Percentiles rank a stretch among this genome's conserved stretches.
Conservation (phyloP, 2,329 filamentous ascomycete species). For the Hypoxylon sp. region DNA sequence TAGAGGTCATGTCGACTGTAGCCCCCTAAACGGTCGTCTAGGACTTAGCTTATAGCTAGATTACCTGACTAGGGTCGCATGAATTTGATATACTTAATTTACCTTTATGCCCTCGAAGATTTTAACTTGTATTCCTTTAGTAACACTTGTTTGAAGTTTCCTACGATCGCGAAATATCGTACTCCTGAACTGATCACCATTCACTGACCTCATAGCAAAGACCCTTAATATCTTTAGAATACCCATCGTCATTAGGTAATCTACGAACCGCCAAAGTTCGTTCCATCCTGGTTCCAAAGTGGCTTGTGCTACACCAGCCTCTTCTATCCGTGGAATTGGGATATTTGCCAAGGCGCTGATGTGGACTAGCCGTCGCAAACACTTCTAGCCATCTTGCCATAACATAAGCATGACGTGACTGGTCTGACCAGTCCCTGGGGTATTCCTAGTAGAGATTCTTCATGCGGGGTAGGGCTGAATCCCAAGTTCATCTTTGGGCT, state of each 20-base stretch:
- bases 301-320: slow-evolving; percentile 1
- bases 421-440: not conserved
- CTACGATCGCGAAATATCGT: not conserved
- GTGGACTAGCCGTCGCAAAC: not conserved
- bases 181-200: not conserved
- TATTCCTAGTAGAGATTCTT: not conserved
- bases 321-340: not conserved
- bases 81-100: slow-evolving; percentile 30
- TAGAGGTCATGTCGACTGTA: slow-evolving; percentile 19
- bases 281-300: not conserved
- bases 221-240: not conserved
- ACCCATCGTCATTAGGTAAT: not conserved
- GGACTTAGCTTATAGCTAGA: slow-evolving; percentile 21
- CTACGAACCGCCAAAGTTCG: not conserved
- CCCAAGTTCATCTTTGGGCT: not conserved
- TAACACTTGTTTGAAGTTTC: not conserved
- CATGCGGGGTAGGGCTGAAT: not conserved
- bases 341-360: not conserved
- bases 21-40: slow-evolving; percentile 22
- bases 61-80: slow-evolving; percentile 30
- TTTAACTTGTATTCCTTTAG: not conserved
- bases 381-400: not conserved
- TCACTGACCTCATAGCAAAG: not conserved
- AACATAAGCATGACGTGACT: not conserved
- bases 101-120: not conserved